Base-by-base conservation (phyloP, 306 rosid genomes). In the Malus sylvestris region DNA sequence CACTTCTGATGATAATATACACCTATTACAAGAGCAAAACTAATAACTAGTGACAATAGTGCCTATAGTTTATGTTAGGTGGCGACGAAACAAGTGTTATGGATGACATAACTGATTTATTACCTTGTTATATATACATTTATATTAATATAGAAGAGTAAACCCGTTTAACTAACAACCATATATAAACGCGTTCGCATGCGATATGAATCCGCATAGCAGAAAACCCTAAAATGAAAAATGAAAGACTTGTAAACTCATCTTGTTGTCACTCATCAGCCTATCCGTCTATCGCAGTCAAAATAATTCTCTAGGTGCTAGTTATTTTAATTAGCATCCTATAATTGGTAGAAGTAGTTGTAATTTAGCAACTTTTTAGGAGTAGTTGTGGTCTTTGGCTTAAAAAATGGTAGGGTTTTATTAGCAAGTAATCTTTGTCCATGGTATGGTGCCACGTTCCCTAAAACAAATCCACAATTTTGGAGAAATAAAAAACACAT, bases 361-460 rank as follows among this genome's bases (percentile, higher is more conserved):
- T 59, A 73, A 46, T 53, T 35, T 57, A 4, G 29, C 27, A 6
- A 60, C 32, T 27, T 72, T 38, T 42, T 16, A 60, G 44, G 7
- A 16, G 18, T 58, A 7, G 40, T 73, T 12, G 14, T 27, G 10
- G 20, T 51, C 29, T n/a, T n/a, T n/a, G 62, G n/a, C 9, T 16
- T 4, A 16, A 51, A 16, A 51, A 67, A 40, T 4, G 55, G 10
- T 66, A 0, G 1, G 10, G 45, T 61, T 27, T 61, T 61, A 51
- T 10, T 61, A 62, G 40, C n/a, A 6, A 6, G 32, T 35, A 1
- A 38, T 57, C 23, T 57, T 29, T 29, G 46, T 61, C 6, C 78
- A 29, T 32, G 16, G 11, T 3, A 62, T 6, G 70, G 46, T 45
- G 70, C 33, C 78, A 74, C 78, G 60, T 62, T 61, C 10, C 45